Evolutionary conservation across 441 rosid genomes (phyloP).

Genomic region (Populus hybrid): DNA sequence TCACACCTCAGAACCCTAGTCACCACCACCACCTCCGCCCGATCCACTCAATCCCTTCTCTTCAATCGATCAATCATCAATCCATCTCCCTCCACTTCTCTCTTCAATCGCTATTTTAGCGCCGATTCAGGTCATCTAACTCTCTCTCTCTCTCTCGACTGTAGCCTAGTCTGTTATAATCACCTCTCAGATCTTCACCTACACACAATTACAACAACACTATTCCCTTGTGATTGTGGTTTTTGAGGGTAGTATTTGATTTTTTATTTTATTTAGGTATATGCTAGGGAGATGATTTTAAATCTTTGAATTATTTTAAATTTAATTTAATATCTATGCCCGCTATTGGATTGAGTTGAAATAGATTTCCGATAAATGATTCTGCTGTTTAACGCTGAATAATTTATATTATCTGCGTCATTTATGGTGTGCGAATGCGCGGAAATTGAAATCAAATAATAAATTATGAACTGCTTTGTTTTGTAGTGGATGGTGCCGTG

Average conservation of each 20-base stretch:
- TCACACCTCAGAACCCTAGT: conserved; percentile 79
- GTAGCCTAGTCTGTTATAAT: neutral
- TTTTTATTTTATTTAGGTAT: neutral
- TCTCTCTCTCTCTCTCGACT: neutral
- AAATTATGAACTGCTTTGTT: conserved; percentile 11
- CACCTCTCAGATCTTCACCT: conserved; percentile 19
- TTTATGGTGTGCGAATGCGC: neutral
- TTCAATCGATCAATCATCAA: conserved; percentile 31
- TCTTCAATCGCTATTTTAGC: conserved; percentile 48
- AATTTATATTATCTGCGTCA: neutral
- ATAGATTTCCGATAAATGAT: neutral
- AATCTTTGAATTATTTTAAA: neutral
- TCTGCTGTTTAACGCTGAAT: neutral
- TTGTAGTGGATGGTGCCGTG: conserved; percentile 42
- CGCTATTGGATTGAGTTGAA: neutral
- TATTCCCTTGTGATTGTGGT: neutral
- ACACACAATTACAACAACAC: neutral
- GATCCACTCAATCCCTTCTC: conserved; percentile 25
- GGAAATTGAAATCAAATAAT: neutral
- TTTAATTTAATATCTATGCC: neutral
- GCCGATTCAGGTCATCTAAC: conserved; percentile 49
- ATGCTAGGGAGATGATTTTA: neutral
- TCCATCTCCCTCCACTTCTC: conserved; percentile 31
- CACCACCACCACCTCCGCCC: conserved; percentile 33
- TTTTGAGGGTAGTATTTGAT: neutral